Evolutionary conservation across 768 basidiomycete species (phyloP), one percentile per base, ranked within the genome.

Genomic region (Hysterangium stoloniferum): DNA sequence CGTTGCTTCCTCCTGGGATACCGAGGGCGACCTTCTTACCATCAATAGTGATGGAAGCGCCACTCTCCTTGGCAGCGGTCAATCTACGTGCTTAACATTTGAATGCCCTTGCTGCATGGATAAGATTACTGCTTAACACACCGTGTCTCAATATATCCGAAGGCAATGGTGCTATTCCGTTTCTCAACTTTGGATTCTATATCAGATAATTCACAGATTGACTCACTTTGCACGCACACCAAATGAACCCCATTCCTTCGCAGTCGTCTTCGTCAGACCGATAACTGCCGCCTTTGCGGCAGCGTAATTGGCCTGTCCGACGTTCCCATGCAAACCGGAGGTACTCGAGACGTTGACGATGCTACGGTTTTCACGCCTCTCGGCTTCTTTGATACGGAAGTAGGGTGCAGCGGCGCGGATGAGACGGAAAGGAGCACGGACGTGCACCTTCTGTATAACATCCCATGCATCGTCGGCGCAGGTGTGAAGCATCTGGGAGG

Each of bases 401-500:
- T 88, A 82, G 9, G 87, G 89, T 12, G 89, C 87, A 4, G 87
- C 88, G 52, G 86, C 83, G 45, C 88, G 79, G 53, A 91, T 72
- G 58, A 92, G 79, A 34, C 87, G 73, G 79, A 91, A 92, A 0
- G 89, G 90, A 2, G 89, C 86, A 45, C 84, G 80, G 58, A 88
- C 83, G 64, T 92, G 90, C 45, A 91, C 80, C 62, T 84, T 86
- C 65, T 84, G 71, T 59, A 91, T 91, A 57, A 91, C 73, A 54
- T 88, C 83, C 62, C 78, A 92, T 1, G 79, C 76, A 37, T 89
- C 85, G 66, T 92, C 89, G 2, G 84, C 80, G 53, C 82, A 88
- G 4, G 86, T 88, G 67, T 89, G 88, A 33, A 90, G 70, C 89
- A 92, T 92, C 65, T 82, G 85, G 86, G 69, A 87, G 42, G 81